Base-by-base conservation (phyloP, 2,329 filamentous ascomycete species). In the Mariannaea elegans region DNA sequence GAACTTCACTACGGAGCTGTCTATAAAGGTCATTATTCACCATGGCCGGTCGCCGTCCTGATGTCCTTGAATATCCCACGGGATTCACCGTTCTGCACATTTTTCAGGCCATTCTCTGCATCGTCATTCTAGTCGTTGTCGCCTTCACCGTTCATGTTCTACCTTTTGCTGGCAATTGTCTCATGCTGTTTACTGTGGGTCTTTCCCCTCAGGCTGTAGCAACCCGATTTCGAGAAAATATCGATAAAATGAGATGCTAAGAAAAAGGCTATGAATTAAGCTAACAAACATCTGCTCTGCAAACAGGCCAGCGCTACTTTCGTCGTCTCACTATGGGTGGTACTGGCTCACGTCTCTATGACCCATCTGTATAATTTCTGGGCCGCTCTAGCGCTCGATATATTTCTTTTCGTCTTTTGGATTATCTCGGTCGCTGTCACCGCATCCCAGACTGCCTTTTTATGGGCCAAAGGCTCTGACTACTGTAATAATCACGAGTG, bases 391-490 rank as follows among this genome's bases (percentile, higher is more conserved):
- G 75, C 73, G 14, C 73, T 87, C 29, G 84, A 87, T 63, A 77
- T 82, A 13, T 76, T 82, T 52, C 77, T 82, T 27, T 67, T 83
- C 48, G 59, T 87, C 55, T 81, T 87, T 69, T 87, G 84, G 84
- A 72, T 83, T 31, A 65, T 73, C 49, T 75, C 78, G 1, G 79
- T 82, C 38, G 78, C 75, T 9, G 64, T 81, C 10, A 69, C 80
- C 6, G 80, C 79, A 7, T 42, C 62, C n/a, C 65, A 77, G 39
- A 73, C 77, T 10, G 72, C 73, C 2, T 46, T 68, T 3, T 56
- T 65, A 7, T 70, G 51, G 51, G 42, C 73, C 51, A 46, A 50
- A 7, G 23, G 53, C n/a, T 39, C 59, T 3, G 62, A 62, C 14
- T 69, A 71, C 67, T 65, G 65, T 8, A 64, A 69, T 38, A 62